phyloP scores from a whole-genome alignment of 2,329 filamentous ascomycete genomes.

The Colletotrichum liriopes region DNA sequence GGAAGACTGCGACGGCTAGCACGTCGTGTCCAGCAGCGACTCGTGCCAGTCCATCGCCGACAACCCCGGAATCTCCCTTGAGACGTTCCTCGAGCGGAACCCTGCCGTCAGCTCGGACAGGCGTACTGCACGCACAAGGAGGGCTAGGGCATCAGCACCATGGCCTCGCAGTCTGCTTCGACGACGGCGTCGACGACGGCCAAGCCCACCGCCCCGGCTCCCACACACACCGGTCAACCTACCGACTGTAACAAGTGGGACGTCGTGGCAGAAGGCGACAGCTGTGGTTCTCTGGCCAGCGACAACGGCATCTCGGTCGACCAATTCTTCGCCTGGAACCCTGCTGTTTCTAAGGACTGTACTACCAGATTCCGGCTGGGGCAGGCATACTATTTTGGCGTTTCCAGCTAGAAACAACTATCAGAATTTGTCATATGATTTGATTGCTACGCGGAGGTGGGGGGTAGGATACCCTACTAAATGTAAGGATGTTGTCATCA shows the following conservation, averaged over 20 bases:
- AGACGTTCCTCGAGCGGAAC: constrained; percentile 43
- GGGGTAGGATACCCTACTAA: neutral
- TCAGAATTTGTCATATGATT: neutral
- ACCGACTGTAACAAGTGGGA: constrained; percentile 43
- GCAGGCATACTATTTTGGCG: constrained; percentile 47
- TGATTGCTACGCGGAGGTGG: neutral
- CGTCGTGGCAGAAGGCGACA: constrained; percentile 38
- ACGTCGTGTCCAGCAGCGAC: constrained; percentile 42
- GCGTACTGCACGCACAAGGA: constrained; percentile 46
- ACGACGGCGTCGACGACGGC: constrained; percentile 29
- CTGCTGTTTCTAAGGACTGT: constrained; percentile 46
- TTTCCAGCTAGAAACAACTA: constrained; percentile 21
- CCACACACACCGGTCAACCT: constrained; percentile 43
- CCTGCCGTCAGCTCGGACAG: constrained; percentile 44
- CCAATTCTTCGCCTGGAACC: constrained; percentile 44
- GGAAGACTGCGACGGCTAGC: constrained; percentile 41
- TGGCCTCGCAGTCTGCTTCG: neutral
- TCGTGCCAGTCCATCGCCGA: constrained; percentile 37
- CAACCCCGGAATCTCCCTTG: constrained; percentile 37
- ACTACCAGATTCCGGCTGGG: constrained; percentile 47
- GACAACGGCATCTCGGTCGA: constrained; percentile 37
- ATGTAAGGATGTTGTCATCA: neutral
- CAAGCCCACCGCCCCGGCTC: constrained; percentile 32
- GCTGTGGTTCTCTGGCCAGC: constrained; percentile 30
- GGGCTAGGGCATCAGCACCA: constrained; percentile 26